These are phyloP conservation scores for Cladochytrium replicatum DNA, from an alignment of 192 early-diverging fungal genomes.

Conservation along the genomic window DNA sequence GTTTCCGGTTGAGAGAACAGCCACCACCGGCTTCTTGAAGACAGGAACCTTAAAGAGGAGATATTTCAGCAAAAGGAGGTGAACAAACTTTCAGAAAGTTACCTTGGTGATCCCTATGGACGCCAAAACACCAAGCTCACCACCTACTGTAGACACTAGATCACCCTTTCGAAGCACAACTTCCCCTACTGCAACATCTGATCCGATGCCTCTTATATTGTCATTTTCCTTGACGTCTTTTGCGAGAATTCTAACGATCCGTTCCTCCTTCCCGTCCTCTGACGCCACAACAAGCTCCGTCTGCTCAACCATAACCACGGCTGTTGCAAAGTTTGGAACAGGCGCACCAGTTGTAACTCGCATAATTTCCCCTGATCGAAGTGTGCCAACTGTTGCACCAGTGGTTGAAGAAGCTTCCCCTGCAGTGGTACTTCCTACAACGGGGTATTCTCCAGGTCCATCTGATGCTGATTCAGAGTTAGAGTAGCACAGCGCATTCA, in stretches of 20 bases:
- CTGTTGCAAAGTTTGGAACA: constrained; percentile 69
- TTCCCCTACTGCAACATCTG: constrained; percentile 56
- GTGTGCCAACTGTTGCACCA: constrained; percentile 47
- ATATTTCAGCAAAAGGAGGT: background rate
- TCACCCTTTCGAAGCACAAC: constrained; percentile 48
- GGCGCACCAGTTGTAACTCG: constrained; percentile 83
- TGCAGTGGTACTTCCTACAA: constrained; percentile 51
- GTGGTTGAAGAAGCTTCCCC: constrained; percentile 19
- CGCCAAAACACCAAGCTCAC: constrained; percentile 75
- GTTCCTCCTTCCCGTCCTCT: constrained; percentile 48
- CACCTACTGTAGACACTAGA: constrained; percentile 56
- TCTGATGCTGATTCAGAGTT: constrained; percentile 40
- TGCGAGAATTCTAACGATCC: constrained; percentile 38
- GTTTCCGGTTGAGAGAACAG: constrained; percentile 82
- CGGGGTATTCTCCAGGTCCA: constrained; percentile 69
- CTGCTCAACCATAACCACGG: constrained; percentile 96
- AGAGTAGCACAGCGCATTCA: background rate
- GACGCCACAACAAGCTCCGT: constrained; percentile 56
- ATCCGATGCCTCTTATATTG: constrained; percentile 75
- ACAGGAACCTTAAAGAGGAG: constrained; percentile 34
- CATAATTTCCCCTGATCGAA: constrained; percentile 27
- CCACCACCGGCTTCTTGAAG: constrained; percentile 55
- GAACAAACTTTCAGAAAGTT: constrained; percentile 3
- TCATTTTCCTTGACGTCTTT: constrained; percentile 29
- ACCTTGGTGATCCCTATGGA: constrained; percentile 61